A percentile compares a stretch with the other conserved stretches of the same genome.
phyloP scores from a whole-genome alignment of 495 filamentous ascomycete species.

The Tuber calosporum region DNA sequence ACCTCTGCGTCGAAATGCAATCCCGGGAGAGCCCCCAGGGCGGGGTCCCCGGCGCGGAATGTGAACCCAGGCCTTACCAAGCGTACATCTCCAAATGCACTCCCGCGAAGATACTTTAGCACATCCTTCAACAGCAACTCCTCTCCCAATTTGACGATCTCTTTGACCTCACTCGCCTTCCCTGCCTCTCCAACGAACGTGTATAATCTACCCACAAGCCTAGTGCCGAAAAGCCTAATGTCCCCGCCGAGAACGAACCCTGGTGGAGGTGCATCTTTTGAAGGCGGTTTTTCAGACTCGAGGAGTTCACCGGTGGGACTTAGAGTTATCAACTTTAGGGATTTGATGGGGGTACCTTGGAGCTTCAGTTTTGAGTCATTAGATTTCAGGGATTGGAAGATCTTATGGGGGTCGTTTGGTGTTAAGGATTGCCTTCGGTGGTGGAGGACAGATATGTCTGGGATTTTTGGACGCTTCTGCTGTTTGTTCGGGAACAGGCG shows the following conservation, averaged over 20 bases:
- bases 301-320: conserved; percentile 2
- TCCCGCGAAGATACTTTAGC: conserved; percentile 12
- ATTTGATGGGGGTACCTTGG: neutral
- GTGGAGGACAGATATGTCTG: neutral
- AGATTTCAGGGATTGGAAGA: neutral
- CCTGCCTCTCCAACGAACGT: conserved; percentile 19
- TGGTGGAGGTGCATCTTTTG: conserved; percentile 5
- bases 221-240: conserved; percentile 21
- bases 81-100: conserved; percentile 22
- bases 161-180: conserved; percentile 16
- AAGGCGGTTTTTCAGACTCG: conserved; percentile 5
- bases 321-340: conserved; percentile 7
- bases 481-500: neutral
- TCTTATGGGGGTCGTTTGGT: neutral
- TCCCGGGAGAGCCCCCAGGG: conserved; percentile 6
- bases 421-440: neutral
- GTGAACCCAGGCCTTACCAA: conserved; percentile 19
- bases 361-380: neutral
- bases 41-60: conserved; percentile 10
- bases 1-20: conserved; percentile 26
- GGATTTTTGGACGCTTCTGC: neutral
- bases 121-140: conserved; percentile 16
- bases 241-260: conserved; percentile 24
- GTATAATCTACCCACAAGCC: conserved; percentile 16
- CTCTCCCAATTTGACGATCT: conserved; percentile 26